Evolutionary conservation across 2,329 filamentous ascomycete genomes (phyloP), one percentile per base, ranked within the genome.

Genomic region (Pseudovirgaria hyperparasitica): DNA sequence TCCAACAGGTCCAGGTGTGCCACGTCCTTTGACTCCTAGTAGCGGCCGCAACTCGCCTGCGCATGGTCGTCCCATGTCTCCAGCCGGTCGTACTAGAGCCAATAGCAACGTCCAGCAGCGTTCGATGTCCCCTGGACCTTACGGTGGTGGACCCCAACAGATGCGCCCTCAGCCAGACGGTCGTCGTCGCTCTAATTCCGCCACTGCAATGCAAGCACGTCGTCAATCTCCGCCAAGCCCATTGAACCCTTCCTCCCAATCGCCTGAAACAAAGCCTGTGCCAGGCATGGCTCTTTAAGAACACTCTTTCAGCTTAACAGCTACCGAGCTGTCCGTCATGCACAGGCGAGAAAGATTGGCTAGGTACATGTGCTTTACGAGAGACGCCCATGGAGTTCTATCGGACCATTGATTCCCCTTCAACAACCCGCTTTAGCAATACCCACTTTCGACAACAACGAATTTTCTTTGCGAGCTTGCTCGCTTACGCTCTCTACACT

Each of bases 281-380:
- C 60, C 60, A 13, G 61, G 61, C 22, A 52, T 55, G 46, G 59
- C 60, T 13, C 38, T 61, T 32, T 62, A 43, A 39, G n/a, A n/a
- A n/a, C n/a, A n/a, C n/a, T n/a, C n/a, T n/a, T n/a, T n/a, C n/a
- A n/a, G n/a, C n/a, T n/a, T n/a, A n/a, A n/a, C n/a, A n/a, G n/a
- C n/a, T n/a, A n/a, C n/a, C n/a, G n/a, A n/a, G n/a, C n/a, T n/a
- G n/a, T n/a, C n/a, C n/a, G n/a, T n/a, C n/a, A n/a, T n/a, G n/a
- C n/a, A n/a, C n/a, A n/a, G n/a, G n/a, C n/a, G n/a, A n/a, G n/a
- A n/a, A n/a, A n/a, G n/a, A n/a, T n/a, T n/a, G n/a, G n/a, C n/a
- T n/a, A n/a, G n/a, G n/a, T n/a, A n/a, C n/a, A n/a, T n/a, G n/a
- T n/a, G n/a, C n/a, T n/a, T n/a, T n/a, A n/a, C n/a, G n/a, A n/a